Percentiles rank a stretch among this genome's conserved stretches.
These are phyloP conservation scores for Alternaria sp. DNA, from an alignment of 2,329 filamentous ascomycete genomes.

Conservation along the genomic window DNA sequence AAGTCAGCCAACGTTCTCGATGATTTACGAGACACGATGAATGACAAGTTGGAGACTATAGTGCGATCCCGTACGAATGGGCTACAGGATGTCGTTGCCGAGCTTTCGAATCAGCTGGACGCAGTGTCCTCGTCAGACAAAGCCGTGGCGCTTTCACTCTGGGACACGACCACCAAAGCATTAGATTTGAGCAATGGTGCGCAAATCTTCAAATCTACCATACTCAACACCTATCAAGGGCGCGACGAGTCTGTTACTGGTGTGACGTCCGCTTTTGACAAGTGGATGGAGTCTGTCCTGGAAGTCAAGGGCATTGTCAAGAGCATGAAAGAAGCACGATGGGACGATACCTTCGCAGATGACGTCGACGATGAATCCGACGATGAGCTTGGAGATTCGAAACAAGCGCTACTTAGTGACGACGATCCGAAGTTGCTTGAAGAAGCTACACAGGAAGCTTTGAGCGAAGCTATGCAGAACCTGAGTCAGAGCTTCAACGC, in stretches of 20 bases:
- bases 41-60: slow-evolving; percentile 70
- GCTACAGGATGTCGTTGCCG: slow-evolving; percentile 71
- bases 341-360: slow-evolving; percentile 79
- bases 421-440: slow-evolving; percentile 74
- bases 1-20: slow-evolving; percentile 74
- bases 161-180: slow-evolving; percentile 71
- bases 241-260: slow-evolving; percentile 71
- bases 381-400: slow-evolving; percentile 73
- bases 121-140: slow-evolving; percentile 60
- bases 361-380: slow-evolving; percentile 76
- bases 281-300: slow-evolving; percentile 79
- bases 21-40: slow-evolving; percentile 73
- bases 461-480: slow-evolving; percentile 65
- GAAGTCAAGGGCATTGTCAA: slow-evolving; percentile 71
- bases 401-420: slow-evolving; percentile 73
- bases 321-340: slow-evolving; percentile 71
- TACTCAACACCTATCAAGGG: slow-evolving; percentile 76
- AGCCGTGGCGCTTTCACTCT: slow-evolving; percentile 66
- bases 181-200: slow-evolving; percentile 73
- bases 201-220: slow-evolving; percentile 71
- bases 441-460: slow-evolving; percentile 64
- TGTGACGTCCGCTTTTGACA: slow-evolving; percentile 70
- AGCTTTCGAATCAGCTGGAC: slow-evolving; percentile 69
- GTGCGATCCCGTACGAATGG: slow-evolving; percentile 70
- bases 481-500: slow-evolving; percentile 65